These are phyloP conservation scores for Vigna mungo DNA, from an alignment of 306 rosid species.

Conservation along the genomic window DNA sequence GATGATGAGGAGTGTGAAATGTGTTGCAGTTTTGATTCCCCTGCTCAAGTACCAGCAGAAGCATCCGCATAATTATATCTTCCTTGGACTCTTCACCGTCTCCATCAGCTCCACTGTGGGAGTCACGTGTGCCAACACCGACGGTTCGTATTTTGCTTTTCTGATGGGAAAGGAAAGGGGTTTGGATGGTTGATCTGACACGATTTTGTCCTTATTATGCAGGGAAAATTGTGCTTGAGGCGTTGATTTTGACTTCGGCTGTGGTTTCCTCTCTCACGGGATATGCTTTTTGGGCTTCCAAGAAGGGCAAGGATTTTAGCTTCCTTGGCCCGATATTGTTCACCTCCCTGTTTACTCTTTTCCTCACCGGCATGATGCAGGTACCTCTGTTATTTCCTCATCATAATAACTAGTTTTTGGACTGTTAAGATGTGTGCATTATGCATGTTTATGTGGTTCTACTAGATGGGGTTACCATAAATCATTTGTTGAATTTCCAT, in stretches of 20 bases:
- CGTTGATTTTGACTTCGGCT: slow-evolving; percentile 85
- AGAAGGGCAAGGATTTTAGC: slow-evolving; percentile 99
- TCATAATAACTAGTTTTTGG: background rate
- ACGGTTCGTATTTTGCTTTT: slow-evolving; percentile 53
- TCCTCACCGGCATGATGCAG: slow-evolving; percentile 85
- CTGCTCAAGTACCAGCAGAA: slow-evolving; percentile 80
- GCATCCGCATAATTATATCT: slow-evolving; percentile 82
- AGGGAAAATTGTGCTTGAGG: slow-evolving; percentile 96
- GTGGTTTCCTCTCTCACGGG: slow-evolving; percentile 86
- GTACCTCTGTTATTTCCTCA: slow-evolving; percentile 44
- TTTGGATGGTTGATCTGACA: background rate
- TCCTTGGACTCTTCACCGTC: slow-evolving; percentile 87
- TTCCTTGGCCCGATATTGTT: slow-evolving; percentile 93
- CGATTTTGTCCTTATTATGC: slow-evolving; percentile 31
- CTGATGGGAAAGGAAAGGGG: background rate
- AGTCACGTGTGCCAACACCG: slow-evolving; percentile 81
- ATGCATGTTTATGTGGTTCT: too few relatives aligned
- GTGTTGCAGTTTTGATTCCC: slow-evolving; percentile 81
- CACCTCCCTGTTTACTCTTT: slow-evolving; percentile 70
- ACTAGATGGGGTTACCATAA: too few relatives aligned
- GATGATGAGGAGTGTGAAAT: background rate
- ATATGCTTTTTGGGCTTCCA: slow-evolving; percentile 96
- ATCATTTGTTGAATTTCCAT: background rate
- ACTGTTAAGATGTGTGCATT: background rate
- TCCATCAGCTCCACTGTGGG: slow-evolving; percentile 87